A percentile compares a stretch with the other conserved stretches of the same genome.
phyloP scores from a whole-genome alignment of 75 land plant species.

The Cunninghamia lanceolata region DNA sequence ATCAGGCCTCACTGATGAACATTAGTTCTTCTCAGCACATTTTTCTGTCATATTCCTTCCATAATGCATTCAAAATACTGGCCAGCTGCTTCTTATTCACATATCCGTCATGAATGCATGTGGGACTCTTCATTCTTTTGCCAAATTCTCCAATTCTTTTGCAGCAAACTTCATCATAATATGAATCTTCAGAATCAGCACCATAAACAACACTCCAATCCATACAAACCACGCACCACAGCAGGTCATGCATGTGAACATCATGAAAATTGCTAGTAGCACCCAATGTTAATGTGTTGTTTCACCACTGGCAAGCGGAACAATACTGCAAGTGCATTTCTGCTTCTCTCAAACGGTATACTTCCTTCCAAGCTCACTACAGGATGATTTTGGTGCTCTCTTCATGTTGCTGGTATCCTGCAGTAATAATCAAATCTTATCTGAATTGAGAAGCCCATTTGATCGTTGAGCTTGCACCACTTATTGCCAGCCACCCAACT shows the following conservation, averaged over 20 bases:
- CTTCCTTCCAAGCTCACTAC: constrained; percentile 5
- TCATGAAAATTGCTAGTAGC: constrained; percentile 16
- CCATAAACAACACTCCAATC: constrained; percentile 15
- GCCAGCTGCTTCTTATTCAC: constrained; percentile 8
- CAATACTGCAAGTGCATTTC: constrained; percentile 18
- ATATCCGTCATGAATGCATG: background rate
- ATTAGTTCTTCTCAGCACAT: constrained; percentile 10
- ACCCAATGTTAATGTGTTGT: constrained; percentile 14
- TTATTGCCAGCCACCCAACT: background rate
- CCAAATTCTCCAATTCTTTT: constrained; percentile 12
- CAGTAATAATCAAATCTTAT: background rate
- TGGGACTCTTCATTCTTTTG: constrained; percentile 6
- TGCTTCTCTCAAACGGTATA: constrained; percentile 17
- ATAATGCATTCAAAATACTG: background rate
- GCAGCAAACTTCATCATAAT: constrained; percentile 11
- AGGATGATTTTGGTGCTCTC: background rate
- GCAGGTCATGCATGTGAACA: constrained; percentile 27
- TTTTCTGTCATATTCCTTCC: constrained; percentile 13
- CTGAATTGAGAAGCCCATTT: background rate
- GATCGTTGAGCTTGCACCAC: background rate
- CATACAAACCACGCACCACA: constrained; percentile 22
- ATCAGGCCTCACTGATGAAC: background rate
- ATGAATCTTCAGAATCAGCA: background rate
- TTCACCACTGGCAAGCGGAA: constrained; percentile 28
- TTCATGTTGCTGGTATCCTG: background rate